Evolutionary conservation across 2,329 filamentous ascomycete genomes (phyloP).

Genomic region (Chalaropsis ovoidea): DNA sequence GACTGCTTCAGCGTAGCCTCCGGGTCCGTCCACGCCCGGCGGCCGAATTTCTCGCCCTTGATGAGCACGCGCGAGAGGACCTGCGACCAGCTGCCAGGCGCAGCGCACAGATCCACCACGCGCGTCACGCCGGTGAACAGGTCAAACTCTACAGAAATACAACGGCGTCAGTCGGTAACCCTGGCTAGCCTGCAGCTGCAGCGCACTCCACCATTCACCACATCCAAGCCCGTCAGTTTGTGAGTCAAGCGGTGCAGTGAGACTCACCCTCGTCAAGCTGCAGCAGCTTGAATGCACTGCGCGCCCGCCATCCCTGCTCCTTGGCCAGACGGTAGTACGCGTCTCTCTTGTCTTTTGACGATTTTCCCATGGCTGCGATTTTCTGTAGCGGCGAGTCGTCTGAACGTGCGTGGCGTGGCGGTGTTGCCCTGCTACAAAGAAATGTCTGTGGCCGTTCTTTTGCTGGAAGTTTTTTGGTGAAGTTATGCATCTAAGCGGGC

Average conservation of each 20-base stretch:
- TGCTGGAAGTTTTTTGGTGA: neutral
- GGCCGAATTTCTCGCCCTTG: constrained; percentile 82
- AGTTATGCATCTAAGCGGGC: constrained; percentile 3
- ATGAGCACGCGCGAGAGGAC: constrained; percentile 89
- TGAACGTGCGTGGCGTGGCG: too few species aligned
- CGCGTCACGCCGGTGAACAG: constrained; percentile 82
- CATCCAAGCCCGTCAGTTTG: constrained; percentile 9
- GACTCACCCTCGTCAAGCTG: constrained; percentile 70
- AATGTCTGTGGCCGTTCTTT: neutral
- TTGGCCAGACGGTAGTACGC: constrained; percentile 96
- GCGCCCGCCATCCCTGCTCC: constrained; percentile 95
- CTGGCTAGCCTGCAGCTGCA: neutral
- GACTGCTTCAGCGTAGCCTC: constrained; percentile 47
- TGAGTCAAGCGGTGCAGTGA: constrained; percentile 20
- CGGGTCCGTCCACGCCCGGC: constrained; percentile 76
- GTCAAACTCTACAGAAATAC: constrained; percentile 61
- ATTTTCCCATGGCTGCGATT: constrained; percentile 65
- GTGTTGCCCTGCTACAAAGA: neutral
- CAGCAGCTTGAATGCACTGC: constrained; percentile 92
- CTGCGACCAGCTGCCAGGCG: constrained; percentile 94
- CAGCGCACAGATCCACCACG: constrained; percentile 91
- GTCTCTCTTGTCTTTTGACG: constrained; percentile 96
- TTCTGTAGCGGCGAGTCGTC: too few species aligned
- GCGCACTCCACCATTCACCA: neutral
- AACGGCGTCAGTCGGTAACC: constrained; percentile 8